Conservation (phyloP, 495 filamentous ascomycete species). For the Penicillium ochrochloron region DNA sequence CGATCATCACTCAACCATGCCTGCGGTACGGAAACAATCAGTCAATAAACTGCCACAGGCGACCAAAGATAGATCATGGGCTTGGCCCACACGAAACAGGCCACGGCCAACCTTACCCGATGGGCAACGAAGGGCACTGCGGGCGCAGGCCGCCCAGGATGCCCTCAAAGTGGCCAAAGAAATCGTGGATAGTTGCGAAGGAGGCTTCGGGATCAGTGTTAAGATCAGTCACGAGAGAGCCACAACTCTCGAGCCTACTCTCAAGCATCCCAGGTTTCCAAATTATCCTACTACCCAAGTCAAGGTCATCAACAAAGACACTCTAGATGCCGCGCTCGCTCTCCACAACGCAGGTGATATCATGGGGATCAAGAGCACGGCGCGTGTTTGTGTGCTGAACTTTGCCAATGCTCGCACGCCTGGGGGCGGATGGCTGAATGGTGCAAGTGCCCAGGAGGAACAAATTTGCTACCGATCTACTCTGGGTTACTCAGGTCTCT, state of each 20-base stretch:
- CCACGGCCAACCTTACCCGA: not conserved
- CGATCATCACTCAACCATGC: not conserved
- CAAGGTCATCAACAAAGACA: conserved; percentile 54
- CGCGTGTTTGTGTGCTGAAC: conserved; percentile 62
- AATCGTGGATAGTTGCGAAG: not conserved
- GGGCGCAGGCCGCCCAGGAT: conserved; percentile 21
- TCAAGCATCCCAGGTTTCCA: conserved; percentile 19
- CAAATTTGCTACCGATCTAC: conserved; percentile 67
- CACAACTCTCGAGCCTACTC: not conserved
- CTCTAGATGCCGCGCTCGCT: conserved; percentile 52
- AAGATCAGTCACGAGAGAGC: not conserved
- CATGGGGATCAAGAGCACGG: conserved; percentile 14
- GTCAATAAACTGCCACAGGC: not conserved
- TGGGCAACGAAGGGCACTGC: not conserved
- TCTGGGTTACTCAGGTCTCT: conserved; percentile 53
- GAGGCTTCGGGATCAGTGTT: not conserved
- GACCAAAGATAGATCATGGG: not conserved
- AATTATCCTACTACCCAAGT: conserved; percentile 32
- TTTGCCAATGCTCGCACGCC: conserved; percentile 57
- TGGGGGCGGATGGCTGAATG: conserved; percentile 63
- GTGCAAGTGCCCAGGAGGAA: conserved; percentile 66
- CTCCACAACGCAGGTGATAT: conserved; percentile 33
- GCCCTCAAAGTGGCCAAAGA: conserved; percentile 25
- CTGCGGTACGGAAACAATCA: not conserved
- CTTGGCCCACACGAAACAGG: not conserved